Base-by-base conservation (phyloP, 2,329 filamentous ascomycete species). In the Teratosphaeria viscida region DNA sequence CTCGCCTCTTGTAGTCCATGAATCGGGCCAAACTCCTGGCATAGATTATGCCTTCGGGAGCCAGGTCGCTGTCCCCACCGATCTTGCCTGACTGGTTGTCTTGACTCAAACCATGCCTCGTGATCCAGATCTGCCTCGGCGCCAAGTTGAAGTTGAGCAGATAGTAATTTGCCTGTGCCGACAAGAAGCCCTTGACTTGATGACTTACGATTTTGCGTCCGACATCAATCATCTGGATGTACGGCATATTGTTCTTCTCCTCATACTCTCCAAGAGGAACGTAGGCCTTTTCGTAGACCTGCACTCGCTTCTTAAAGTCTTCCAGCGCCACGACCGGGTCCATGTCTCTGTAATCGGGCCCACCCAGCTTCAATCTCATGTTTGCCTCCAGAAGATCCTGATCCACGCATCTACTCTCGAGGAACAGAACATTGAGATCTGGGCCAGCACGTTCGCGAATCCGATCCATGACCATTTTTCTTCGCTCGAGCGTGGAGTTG, bases 161-260 rank as follows among this genome's bases (percentile, higher is more conserved):
- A 69, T 97, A 99, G 64, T 92, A 95, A 59, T 94, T 91, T 59
- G 95, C 94, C 63, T 94, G 90, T 47, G 89, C 89, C 60, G 91
- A 91, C 55, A 99, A 80, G 74, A 99, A 99, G 5, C 94, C 94
- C 65, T 88, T 88, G 62, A 96, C 85, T 63, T 94, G 89, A 72
- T 95, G 89, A 54, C 92, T 89, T 52, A 97, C 85, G 62, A 97
- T 83, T 75, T 99, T 99, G 62, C 92, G 85, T 52, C 94, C 94
- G 2, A 99, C 94, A 73, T 99, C 94, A 64, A 97, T 90, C 88
- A 97, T 96, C 79, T 90, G 90, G 64, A 99, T 95, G 71, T 95
- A 99, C 61, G 95, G 89, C 83, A 96, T 87, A 67, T 92, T 86
- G 69, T 95, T 82, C 26, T 88, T 82, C 75, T 99, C 94, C 72